Evolutionary conservation across 352 stramenopile species (phyloP).

Genomic region (Pythium diclinum): DNA sequence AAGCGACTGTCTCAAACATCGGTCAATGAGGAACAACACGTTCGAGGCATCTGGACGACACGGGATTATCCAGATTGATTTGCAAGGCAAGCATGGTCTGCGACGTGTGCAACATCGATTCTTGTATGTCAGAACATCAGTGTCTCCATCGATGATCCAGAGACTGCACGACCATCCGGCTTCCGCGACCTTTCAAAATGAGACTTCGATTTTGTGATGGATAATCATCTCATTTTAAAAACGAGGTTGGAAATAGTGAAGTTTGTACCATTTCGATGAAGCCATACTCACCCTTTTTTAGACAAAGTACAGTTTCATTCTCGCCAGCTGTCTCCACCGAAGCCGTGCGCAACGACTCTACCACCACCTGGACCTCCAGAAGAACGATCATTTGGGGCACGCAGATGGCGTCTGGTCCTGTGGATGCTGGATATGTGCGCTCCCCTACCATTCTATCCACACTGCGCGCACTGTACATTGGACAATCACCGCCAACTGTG

Average conservation of each 20-base stretch:
- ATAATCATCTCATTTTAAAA: not conserved
- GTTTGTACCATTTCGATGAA: not conserved
- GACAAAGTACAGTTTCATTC: not conserved
- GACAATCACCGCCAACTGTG: slow-evolving; percentile 1
- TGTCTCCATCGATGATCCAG: not conserved
- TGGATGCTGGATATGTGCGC: not conserved
- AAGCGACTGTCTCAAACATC: slow-evolving; percentile 3
- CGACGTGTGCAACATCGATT: not conserved
- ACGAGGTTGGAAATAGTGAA: not conserved
- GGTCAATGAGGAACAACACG: not conserved
- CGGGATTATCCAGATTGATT: not conserved
- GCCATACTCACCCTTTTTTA: not conserved
- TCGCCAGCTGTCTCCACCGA: not conserved
- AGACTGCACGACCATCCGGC: not conserved
- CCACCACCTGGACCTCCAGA: slow-evolving; percentile 7
- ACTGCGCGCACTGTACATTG: not conserved
- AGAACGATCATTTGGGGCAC: not conserved
- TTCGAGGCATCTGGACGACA: not conserved
- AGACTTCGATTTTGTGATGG: not conserved
- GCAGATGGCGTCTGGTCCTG: not conserved
- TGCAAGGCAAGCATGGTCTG: not conserved
- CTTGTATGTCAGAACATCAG: not conserved
- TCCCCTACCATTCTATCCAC: not conserved
- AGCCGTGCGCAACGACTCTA: not conserved
- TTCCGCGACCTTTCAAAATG: not conserved